Conservation (phyloP, 768 basidiomycete genomes). For the Russula griseocarnosa region DNA sequence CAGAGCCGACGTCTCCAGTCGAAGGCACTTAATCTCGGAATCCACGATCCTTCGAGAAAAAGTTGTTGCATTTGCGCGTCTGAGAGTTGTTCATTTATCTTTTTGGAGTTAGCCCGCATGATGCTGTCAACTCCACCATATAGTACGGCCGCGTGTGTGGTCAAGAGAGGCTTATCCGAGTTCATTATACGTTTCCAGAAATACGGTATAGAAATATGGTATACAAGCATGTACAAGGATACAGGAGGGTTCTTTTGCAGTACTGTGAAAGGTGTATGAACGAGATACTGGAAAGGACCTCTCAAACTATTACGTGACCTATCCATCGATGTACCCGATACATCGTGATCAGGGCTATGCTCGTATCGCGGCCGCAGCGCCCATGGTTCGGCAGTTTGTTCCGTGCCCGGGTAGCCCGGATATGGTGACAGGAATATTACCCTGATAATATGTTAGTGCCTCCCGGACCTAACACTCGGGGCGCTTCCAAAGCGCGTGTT, state of each 20-base stretch:
- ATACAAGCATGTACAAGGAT: slow-evolving; percentile 25
- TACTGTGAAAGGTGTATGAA: slow-evolving; percentile 10
- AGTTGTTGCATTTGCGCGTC: slow-evolving; percentile 17
- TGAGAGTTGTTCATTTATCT: slow-evolving; percentile 24
- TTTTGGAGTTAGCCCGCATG: slow-evolving; percentile 27
- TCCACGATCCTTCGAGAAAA: slow-evolving; percentile 23
- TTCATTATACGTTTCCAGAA: slow-evolving; percentile 21
- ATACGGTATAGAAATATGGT: slow-evolving; percentile 16
- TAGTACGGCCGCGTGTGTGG: slow-evolving; percentile 10
- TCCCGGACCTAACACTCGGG: slow-evolving; percentile 24
- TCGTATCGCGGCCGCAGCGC: slow-evolving; percentile 26
- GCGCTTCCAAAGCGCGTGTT: slow-evolving; percentile 25
- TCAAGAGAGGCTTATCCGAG: slow-evolving; percentile 18
- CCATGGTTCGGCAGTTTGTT: slow-evolving; percentile 24
- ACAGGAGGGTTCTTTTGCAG: slow-evolving; percentile 12
- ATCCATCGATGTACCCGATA: slow-evolving; percentile 26
- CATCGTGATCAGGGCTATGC: slow-evolving; percentile 25
- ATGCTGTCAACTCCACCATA: slow-evolving; percentile 26
- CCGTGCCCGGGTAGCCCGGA: slow-evolving; percentile 24
- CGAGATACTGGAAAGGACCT: slow-evolving; percentile 17
- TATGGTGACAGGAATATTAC: slow-evolving; percentile 20
- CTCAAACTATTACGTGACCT: slow-evolving; percentile 24
- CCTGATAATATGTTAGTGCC: slow-evolving; percentile 27
- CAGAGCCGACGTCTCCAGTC: slow-evolving; percentile 20
- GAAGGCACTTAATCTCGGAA: slow-evolving; percentile 26